Conservation (phyloP, 192 early-diverging fungal genomes). For the Glomus cerebriforme region DNA sequence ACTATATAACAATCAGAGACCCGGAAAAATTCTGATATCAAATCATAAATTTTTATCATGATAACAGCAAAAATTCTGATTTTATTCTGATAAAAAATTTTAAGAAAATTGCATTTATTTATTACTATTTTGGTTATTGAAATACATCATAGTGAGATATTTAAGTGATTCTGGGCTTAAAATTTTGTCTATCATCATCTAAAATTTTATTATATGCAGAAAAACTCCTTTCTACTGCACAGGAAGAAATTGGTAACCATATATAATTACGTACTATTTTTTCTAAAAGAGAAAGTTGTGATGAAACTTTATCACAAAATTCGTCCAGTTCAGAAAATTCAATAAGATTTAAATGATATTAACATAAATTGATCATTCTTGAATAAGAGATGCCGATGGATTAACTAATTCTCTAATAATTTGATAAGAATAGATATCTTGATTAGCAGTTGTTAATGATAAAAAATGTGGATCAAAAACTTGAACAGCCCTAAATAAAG, state of each 20-base stretch:
- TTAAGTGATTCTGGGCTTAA: slow-evolving; percentile 18
- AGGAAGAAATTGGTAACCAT: too few relatives aligned
- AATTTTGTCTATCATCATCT: slow-evolving; percentile 11
- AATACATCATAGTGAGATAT: slow-evolving; percentile 6
- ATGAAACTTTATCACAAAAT: background rate
- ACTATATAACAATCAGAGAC: too few relatives aligned
- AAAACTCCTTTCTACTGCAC: background rate
- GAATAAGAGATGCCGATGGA: background rate
- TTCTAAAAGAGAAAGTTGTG: slow-evolving; percentile 4
- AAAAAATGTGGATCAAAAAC: slow-evolving; percentile 14
- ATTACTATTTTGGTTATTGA: background rate
- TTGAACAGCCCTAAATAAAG: slow-evolving; percentile 1
- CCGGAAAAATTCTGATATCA: background rate
- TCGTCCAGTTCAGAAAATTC: background rate
- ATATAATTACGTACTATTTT: slow-evolving; percentile 4
- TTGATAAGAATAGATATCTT: background rate
- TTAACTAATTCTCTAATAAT: background rate
- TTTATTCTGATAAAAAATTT: background rate
- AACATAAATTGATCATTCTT: background rate
- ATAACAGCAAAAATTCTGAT: background rate
- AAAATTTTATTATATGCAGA: slow-evolving; percentile 1
- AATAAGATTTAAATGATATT: background rate
- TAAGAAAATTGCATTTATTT: background rate
- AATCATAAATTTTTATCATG: slow-evolving; percentile 10
- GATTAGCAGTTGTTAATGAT: background rate